A percentile compares a stretch with the other conserved stretches of the same genome.
Conservation (phyloP, 2,329 filamentous ascomycete genomes). For the Trichoderma gracile region DNA sequence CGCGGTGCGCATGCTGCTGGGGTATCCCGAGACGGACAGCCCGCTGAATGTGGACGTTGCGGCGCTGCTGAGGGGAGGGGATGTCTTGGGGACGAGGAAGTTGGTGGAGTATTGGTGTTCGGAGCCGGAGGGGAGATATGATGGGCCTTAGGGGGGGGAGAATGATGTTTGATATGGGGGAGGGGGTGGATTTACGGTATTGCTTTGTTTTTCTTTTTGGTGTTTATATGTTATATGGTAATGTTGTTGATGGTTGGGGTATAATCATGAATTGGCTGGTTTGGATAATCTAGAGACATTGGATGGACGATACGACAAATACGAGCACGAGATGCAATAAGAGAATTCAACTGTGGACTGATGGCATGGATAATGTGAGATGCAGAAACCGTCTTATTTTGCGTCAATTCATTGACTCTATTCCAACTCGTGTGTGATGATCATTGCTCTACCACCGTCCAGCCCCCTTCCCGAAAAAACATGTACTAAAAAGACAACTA, state of each 20-base stretch:
- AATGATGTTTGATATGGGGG: too few relatives aligned
- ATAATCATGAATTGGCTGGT: not conserved
- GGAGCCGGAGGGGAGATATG: conserved; percentile 41
- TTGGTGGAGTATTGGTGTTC: conserved; percentile 71
- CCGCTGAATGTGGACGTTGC: conserved; percentile 80
- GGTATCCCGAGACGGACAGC: conserved; percentile 68
- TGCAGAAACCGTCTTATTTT: conserved; percentile 1
- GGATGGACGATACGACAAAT: not conserved
- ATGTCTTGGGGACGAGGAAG: conserved; percentile 65
- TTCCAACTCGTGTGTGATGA: conserved; percentile 16
- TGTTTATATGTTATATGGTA: not conserved
- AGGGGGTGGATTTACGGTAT: not conserved
- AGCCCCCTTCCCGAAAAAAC: not conserved
- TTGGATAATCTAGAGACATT: not conserved
- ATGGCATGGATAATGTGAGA: not conserved
- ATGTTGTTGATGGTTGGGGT: not conserved
- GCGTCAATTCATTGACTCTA: conserved; percentile 19
- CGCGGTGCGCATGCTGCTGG: conserved; percentile 66
- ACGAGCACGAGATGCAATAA: not conserved
- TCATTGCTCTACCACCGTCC: conserved; percentile 8
- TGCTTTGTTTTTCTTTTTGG: not conserved
- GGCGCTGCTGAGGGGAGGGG: conserved; percentile 66
- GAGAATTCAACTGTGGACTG: not conserved
- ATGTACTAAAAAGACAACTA: not conserved
- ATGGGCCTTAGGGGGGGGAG: conserved; percentile 40